Conservation (phyloP, 306 rosid genomes). For the Cucumis sativus region DNA sequence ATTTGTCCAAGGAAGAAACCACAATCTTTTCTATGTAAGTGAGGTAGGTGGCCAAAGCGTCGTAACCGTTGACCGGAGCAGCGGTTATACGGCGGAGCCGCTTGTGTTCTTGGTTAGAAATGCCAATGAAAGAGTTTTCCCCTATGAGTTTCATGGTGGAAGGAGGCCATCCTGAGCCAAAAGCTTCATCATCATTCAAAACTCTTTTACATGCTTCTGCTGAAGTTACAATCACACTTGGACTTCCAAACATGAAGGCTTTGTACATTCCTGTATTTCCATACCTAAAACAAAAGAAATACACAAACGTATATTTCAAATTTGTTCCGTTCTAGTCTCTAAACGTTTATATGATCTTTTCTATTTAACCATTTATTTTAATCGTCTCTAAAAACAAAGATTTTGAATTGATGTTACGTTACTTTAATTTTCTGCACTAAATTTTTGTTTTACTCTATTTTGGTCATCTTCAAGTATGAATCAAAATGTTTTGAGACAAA, state of each 20-base stretch:
- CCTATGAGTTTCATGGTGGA: constrained; percentile 67
- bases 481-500: too few relatives aligned
- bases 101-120: constrained; percentile 61
- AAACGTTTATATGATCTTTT: too few relatives aligned
- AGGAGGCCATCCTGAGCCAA: constrained; percentile 69
- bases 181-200: constrained; percentile 63
- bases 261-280: constrained; percentile 69
- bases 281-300: constrained; percentile 21
- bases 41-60: constrained; percentile 50
- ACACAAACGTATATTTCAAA: too few relatives aligned
- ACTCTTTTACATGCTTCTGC: constrained; percentile 61
- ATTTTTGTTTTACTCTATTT: too few relatives aligned
- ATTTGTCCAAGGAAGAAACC: constrained; percentile 43
- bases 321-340: too few relatives aligned
- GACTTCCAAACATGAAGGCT: constrained; percentile 67
- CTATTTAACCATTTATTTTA: too few relatives aligned
- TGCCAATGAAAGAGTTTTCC: constrained; percentile 53
- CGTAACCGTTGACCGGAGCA: constrained; percentile 72
- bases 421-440: too few relatives aligned
- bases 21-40: constrained; percentile 49
- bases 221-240: constrained; percentile 62
- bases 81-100: constrained; percentile 74
- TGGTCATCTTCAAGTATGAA: too few relatives aligned
- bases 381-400: too few relatives aligned
- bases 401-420: too few relatives aligned